Evolutionary conservation across 2,329 filamentous ascomycete genomes (phyloP).

Genomic region (Penicillium rolfsii): DNA sequence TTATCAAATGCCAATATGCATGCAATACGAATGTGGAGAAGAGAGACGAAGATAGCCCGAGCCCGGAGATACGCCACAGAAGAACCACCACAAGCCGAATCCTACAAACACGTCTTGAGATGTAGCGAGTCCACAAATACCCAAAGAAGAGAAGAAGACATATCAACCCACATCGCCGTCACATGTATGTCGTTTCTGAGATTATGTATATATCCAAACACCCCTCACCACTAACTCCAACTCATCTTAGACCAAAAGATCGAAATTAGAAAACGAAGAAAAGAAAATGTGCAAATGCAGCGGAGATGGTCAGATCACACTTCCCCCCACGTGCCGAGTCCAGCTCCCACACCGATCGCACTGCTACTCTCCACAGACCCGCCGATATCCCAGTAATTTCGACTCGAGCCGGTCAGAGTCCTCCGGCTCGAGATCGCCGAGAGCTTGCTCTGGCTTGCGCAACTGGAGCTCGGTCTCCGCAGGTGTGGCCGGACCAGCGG

Average conservation of each 20-base stretch:
- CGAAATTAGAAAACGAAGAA: background rate
- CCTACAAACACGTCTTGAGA: background rate
- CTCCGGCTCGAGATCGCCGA: conserved; percentile 69
- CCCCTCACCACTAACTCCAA: background rate
- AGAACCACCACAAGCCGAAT: background rate
- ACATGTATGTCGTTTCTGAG: conserved; percentile 4
- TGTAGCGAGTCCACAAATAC: background rate
- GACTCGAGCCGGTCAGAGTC: conserved; percentile 63
- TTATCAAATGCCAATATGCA: background rate
- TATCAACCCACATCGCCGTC: background rate
- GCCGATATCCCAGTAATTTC: conserved; percentile 92
- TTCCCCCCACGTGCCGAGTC: conserved; percentile 80
- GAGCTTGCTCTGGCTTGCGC: conserved; percentile 82
- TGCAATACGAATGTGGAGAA: background rate
- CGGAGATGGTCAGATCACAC: conserved; percentile 47
- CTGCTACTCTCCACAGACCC: conserved; percentile 77
- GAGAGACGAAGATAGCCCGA: background rate
- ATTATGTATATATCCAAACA: background rate
- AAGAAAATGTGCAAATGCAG: background rate
- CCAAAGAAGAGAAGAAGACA: background rate
- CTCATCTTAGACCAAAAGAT: background rate
- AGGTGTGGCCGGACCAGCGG: conserved; percentile 49
- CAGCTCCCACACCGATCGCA: conserved; percentile 68
- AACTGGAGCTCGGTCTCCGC: conserved; percentile 64
- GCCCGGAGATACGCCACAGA: background rate